Evolutionary conservation across 306 rosid genomes (phyloP).

Genomic region (Canavalia ensiformis): DNA sequence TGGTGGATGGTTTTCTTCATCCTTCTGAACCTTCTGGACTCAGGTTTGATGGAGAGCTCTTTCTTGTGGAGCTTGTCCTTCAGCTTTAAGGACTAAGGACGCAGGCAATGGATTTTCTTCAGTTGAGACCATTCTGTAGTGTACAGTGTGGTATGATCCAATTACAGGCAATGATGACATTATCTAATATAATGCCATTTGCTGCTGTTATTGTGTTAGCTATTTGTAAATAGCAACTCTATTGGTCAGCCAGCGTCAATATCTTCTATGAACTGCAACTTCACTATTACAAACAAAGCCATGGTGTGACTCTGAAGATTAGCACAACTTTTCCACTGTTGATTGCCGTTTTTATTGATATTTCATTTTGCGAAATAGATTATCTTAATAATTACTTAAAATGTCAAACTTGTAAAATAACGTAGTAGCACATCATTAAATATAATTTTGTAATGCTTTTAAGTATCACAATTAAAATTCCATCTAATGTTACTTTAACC

Average conservation of each 20-base stretch:
- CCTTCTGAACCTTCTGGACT: constrained; percentile 63
- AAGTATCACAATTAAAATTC: neutral
- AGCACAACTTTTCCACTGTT: constrained; percentile 8
- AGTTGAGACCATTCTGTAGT: constrained; percentile 5
- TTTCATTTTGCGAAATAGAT: neutral
- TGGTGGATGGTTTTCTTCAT: constrained; percentile 75
- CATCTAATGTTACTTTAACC: neutral
- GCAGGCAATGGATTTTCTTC: constrained; percentile 11
- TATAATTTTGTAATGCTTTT: neutral
- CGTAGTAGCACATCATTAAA: too few relatives aligned
- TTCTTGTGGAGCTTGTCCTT: constrained; percentile 80
- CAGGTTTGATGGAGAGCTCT: constrained; percentile 82
- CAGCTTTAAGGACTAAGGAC: constrained; percentile 53
- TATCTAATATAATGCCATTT: constrained; percentile 1
- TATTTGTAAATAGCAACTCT: constrained; percentile 42
- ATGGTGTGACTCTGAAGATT: constrained; percentile 26
- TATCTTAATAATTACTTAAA: neutral
- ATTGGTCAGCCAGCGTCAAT: constrained; percentile 30
- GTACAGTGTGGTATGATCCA: constrained; percentile 31
- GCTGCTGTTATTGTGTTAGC: constrained; percentile 17
- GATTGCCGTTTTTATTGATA: neutral
- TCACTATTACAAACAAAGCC: neutral
- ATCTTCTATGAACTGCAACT: constrained; percentile 42
- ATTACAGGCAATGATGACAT: neutral
- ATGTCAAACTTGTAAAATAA: neutral